Evolutionary conservation across 2,329 filamentous ascomycete species (phyloP), one percentile per base, ranked within the genome.

Genomic region (Trichoderma pleuroti): DNA sequence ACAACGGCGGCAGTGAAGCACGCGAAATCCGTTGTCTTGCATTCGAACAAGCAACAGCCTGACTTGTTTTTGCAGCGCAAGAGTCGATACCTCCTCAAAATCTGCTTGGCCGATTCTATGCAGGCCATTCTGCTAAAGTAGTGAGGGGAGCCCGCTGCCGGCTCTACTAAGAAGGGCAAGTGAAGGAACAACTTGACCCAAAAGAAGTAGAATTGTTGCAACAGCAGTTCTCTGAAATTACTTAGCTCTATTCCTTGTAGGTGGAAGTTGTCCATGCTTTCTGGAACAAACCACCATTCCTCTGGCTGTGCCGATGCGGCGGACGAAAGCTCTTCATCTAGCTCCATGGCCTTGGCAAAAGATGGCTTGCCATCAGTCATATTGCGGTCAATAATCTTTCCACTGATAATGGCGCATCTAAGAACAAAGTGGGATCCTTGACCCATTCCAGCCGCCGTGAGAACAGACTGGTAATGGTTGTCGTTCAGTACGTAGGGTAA

Each of bases 11-110:
- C 79, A 1, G 82, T 84, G 75, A 85, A 85, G 46, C 80, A 83
- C 49, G 83, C 79, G 71, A 84, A 84, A 73, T 84, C 83, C 21
- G 82, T 76, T 10, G 82, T 81, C 70, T 83, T 83, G 77, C 83
- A 84, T 70, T 85, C 81, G 74, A 83, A 84, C 0, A 83, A 74
- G 12, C 80, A 80, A 28, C 67, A 62, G 0, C 74, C 76, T 7
- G 42, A 60, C 11, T 71, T 46, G 73, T 76, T 66, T 69, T 75
- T 77, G 9, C 76, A 77, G 7, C 80, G 79, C 5, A 84, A 76
- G 1, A 78, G 71, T 28, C 81, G 78, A 72, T 82, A 72, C 14
- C 73, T 68, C 24, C 26, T 67, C 14, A 74, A 42, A 34, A 74
- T 18, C 28, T 72, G 54, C 16, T 72, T 70, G 5, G 72, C 67